Evolutionary conservation across 2,329 filamentous ascomycete species (phyloP), one percentile per base, ranked within the genome.

Genomic region (Colletotrichum godetiae): DNA sequence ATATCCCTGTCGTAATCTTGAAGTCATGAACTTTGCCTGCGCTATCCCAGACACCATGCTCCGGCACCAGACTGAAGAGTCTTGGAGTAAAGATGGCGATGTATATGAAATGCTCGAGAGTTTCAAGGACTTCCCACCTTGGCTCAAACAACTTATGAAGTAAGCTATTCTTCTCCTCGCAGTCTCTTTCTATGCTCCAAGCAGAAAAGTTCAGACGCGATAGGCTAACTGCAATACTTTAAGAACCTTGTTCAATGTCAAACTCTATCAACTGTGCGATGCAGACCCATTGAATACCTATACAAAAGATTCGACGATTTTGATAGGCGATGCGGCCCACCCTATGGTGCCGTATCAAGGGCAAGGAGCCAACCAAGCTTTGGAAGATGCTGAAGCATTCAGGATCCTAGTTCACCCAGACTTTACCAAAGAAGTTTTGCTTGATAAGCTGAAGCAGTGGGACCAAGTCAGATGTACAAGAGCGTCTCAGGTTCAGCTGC

Each of bases 311-410:
- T n/a, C 13, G 5, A 13, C 42, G 19, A n/a, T 29, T 13, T 31
- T 65, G 4, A 46, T 70, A 13, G 60, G 60, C 29, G 61, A 70
- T 19, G 67, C 60, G 4, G 53, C 53, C 12, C 53, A 70, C 33
- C 67, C 60, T 1, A 65, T 65, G 60, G 55, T 70, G 27, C 52
- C 67, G 6, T 64, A 66, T 42, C 60, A 70, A 37, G 61, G 60
- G 12, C 60, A 70, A 58, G 60, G 67, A 19, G 67, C 67, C 8
- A 52, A 58, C n/a, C 60, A 65, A 58, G 60, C 60, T 22, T 24
- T 65, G 11, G 60, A 70, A 33, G 60, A 65, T 46, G 67, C 53
- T n/a, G 53, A 64, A 35, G 53, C 33, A 0, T 53, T 66, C 12
- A 31, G 53, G 8, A 29, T 70, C 53, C 31, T 70, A 15, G 24